Evolutionary conservation across 139 green algal genomes (phyloP), one percentile per base, ranked within the genome.

Genomic region (Tetraselmis striata): DNA sequence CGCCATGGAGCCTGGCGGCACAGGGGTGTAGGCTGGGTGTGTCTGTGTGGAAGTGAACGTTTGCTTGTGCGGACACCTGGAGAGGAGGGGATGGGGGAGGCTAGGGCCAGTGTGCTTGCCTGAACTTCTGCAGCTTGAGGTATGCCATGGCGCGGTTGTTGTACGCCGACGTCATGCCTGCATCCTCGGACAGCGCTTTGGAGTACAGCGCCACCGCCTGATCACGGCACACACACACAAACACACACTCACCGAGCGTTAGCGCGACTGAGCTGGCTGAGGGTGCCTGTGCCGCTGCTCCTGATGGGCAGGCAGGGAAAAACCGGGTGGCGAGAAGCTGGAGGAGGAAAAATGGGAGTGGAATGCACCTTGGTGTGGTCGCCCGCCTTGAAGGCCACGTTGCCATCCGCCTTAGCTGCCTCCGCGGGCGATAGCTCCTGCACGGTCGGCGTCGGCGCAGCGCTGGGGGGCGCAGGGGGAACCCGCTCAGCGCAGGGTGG

Each of bases 81-180:
- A n/a, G n/a, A n/a, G n/a, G n/a, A n/a, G n/a, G n/a, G n/a, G n/a
- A n/a, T n/a, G n/a, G n/a, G n/a, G n/a, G n/a, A n/a, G n/a, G n/a
- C n/a, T n/a, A n/a, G n/a, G n/a, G n/a, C n/a, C n/a, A 76, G 59
- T 89, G 82, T 27, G 91, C 94, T 23, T 92, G 86, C 1, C 0
- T 83, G 79, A 81, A 86, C 28, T 84, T 86, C 1, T 82, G 75
- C 29, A 98, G 82, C 84, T 92, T 91, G n/a, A 97, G 88, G 74
- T 88, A 85, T 1, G 88, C 89, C 80, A 97, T 75, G 0, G 94
- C 92, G 2, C 94, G 84, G 87, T 98, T 98, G 86, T 94, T 97
- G 29, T 83, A 79, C 0, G 93, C 93, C 1, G 85, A 81, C 28
- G 85, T 22, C 27, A 92, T 30, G 1, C 11, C 30, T 0, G 83